Conservation (phyloP, 768 basidiomycete species). For the Lactarius tabidus region DNA sequence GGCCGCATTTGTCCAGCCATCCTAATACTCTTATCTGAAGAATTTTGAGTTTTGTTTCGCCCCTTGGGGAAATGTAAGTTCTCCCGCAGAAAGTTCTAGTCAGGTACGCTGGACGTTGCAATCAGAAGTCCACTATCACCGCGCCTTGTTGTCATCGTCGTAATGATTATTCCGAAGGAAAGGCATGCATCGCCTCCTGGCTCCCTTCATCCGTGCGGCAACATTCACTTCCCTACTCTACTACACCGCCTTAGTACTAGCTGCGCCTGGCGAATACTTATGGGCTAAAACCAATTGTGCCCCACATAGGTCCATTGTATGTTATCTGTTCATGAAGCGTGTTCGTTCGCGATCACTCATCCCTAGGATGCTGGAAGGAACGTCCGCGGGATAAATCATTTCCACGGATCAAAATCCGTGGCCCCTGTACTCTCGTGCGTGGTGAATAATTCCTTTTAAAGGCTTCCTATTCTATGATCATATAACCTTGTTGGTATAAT, state of each 20-base stretch:
- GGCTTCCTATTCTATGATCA: background rate
- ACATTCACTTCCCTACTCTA: background rate
- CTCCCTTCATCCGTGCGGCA: background rate
- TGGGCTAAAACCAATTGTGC: background rate
- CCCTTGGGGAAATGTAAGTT: background rate
- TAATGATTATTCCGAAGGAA: background rate
- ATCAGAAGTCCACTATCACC: background rate
- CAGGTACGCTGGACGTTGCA: background rate
- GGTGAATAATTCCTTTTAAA: background rate
- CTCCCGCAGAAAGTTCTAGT: no score
- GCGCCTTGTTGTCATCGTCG: background rate
- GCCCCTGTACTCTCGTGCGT: background rate
- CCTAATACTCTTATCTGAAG: background rate
- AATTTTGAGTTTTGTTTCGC: background rate
- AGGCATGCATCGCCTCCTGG: background rate
- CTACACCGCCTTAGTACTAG: background rate
- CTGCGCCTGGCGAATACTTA: background rate
- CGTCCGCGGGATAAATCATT: background rate
- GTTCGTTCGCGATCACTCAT: background rate
- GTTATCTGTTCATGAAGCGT: no score
- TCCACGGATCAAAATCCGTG: background rate
- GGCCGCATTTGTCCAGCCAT: constrained; percentile 5
- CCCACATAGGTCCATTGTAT: background rate
- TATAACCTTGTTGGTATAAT: background rate
- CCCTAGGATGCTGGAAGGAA: background rate